These are phyloP conservation scores for Mycena vitilis DNA, from an alignment of 768 basidiomycete genomes.

Conservation along the genomic window DNA sequence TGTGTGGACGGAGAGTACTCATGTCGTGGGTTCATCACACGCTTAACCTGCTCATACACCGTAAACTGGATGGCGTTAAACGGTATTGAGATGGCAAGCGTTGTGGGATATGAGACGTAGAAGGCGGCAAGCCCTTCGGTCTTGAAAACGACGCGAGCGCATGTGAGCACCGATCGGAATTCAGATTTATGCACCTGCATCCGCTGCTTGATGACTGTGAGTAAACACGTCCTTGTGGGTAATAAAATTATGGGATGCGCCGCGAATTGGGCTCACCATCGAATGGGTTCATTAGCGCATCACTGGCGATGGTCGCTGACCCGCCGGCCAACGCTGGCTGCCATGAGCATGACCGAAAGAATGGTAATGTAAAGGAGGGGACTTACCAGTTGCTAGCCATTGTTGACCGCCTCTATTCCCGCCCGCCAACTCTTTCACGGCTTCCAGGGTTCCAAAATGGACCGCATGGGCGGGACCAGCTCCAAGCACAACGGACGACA, in stretches of 20 bases:
- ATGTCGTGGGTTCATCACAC: constrained; percentile 83
- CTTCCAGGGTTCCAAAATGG: constrained; percentile 96
- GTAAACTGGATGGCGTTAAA: constrained; percentile 99
- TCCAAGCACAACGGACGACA: constrained; percentile 94
- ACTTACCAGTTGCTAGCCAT: constrained; percentile 89
- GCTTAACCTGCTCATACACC: constrained; percentile 94
- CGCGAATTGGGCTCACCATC: constrained; percentile 77
- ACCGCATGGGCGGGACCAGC: constrained; percentile 98
- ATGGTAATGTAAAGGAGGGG: constrained; percentile 11
- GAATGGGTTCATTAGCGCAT: constrained; percentile 99
- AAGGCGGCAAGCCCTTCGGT: constrained; percentile 91
- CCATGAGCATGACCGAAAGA: constrained; percentile 22
- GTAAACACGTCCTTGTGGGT: constrained; percentile 34
- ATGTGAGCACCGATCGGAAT: constrained; percentile 88
- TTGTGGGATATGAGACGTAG: constrained; percentile 99
- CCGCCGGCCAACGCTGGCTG: constrained; percentile 89
- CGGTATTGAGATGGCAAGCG: constrained; percentile 94
- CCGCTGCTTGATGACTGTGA: constrained; percentile 95
- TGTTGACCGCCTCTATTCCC: constrained; percentile 86
- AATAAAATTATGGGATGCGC: constrained; percentile 23
- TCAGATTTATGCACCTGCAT: constrained; percentile 98
- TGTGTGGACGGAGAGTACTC: constrained; percentile 95
- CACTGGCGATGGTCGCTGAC: constrained; percentile 92
- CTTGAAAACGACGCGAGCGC: constrained; percentile 85
- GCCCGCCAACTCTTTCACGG: constrained; percentile 92